Evolutionary conservation across 2,329 filamentous ascomycete species (phyloP).

Genomic region (Colletotrichum chlorophyti): DNA sequence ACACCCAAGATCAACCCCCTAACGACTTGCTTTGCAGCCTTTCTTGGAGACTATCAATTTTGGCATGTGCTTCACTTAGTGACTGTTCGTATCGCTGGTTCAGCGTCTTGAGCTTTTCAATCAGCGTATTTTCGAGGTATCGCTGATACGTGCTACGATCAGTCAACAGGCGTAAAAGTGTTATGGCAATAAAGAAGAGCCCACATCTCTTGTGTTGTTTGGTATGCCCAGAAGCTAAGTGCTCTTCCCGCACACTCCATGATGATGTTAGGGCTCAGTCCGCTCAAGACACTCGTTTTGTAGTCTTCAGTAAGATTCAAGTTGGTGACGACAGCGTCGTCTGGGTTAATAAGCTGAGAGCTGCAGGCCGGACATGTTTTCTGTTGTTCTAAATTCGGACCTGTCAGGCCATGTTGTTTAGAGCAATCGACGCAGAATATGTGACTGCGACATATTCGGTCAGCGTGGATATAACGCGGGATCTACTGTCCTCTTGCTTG

Average conservation of each 20-base stretch:
- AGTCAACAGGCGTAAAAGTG: slow-evolving; percentile 5
- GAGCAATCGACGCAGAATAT: slow-evolving; percentile 85
- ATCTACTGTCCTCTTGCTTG: slow-evolving; percentile 37
- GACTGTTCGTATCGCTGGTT: slow-evolving; percentile 74
- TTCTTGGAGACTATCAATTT: slow-evolving; percentile 71
- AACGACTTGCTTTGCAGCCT: slow-evolving; percentile 65
- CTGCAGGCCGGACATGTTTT: slow-evolving; percentile 78
- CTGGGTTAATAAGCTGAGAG: slow-evolving; percentile 69
- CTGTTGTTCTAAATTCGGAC: slow-evolving; percentile 56
- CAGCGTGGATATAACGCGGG: no score
- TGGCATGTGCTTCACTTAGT: slow-evolving; percentile 75
- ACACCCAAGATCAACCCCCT: neutral
- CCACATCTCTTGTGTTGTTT: slow-evolving; percentile 83
- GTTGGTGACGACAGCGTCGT: slow-evolving; percentile 76
- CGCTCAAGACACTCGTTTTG: slow-evolving; percentile 85
- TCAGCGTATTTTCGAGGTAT: slow-evolving; percentile 73
- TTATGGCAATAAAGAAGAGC: slow-evolving; percentile 31
- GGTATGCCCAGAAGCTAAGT: slow-evolving; percentile 86
- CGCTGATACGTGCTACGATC: slow-evolving; percentile 76
- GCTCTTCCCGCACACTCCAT: slow-evolving; percentile 87
- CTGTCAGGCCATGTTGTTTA: slow-evolving; percentile 66
- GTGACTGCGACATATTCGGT: slow-evolving; percentile 51
- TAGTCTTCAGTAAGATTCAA: slow-evolving; percentile 87
- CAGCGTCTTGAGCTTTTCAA: slow-evolving; percentile 72
- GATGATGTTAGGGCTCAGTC: slow-evolving; percentile 79